Conservation (phyloP, 2,329 filamentous ascomycete species). For the Aspergillus clavatus region DNA sequence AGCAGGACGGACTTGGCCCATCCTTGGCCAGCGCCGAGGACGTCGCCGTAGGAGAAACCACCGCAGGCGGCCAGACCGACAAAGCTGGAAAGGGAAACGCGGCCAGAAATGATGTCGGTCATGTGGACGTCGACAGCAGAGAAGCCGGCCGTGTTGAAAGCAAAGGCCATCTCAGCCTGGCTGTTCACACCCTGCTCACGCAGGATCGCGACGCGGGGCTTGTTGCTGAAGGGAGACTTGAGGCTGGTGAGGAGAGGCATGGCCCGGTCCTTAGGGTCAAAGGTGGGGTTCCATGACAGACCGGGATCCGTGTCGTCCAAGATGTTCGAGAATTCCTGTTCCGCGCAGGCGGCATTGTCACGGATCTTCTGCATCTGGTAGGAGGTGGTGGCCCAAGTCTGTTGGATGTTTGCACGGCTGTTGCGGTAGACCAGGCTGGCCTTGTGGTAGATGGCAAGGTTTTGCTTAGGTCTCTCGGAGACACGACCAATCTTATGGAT, state of each 20-base stretch:
- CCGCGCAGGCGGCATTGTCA: constrained; percentile 82
- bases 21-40: constrained; percentile 88
- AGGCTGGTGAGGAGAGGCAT: constrained; percentile 64
- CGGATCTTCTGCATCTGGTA: constrained; percentile 85
- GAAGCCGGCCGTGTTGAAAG: constrained; percentile 87
- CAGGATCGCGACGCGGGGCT: constrained; percentile 81
- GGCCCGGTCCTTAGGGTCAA: constrained; percentile 70
- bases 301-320: constrained; percentile 73
- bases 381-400: constrained; percentile 83
- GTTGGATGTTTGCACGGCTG: constrained; percentile 69
- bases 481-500: constrained; percentile 81
- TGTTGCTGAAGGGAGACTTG: constrained; percentile 53
- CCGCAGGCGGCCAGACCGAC: constrained; percentile 89
- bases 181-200: constrained; percentile 95
- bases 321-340: constrained; percentile 74
- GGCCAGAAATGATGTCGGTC: constrained; percentile 78
- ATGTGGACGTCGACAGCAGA: constrained; percentile 92
- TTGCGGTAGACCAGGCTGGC: constrained; percentile 64
- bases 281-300: constrained; percentile 77
- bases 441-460: constrained; percentile 69
- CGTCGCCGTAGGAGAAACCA: constrained; percentile 92
- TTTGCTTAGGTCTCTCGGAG: constrained; percentile 62
- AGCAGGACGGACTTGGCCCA: constrained; percentile 93
- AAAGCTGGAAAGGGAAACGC: constrained; percentile 75
- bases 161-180: constrained; percentile 96